Evolutionary conservation across 805 yeast species (phyloP), one percentile per base, ranked within the genome.

Genomic region (Groenewaldozyma tartarivorans): DNA sequence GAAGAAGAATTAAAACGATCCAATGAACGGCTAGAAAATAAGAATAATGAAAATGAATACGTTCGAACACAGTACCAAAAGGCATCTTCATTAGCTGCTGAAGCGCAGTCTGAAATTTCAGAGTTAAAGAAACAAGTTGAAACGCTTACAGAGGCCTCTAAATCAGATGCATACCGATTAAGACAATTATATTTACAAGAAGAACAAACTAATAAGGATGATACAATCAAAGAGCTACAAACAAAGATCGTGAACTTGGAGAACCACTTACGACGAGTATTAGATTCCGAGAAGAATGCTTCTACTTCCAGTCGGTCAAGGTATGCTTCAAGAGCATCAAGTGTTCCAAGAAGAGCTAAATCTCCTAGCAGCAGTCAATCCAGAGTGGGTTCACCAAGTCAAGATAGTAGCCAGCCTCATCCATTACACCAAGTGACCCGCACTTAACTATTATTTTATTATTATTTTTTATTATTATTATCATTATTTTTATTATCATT

Each of bases 21-120:
- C 35, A 58, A 69, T n/a, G 58, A 63, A 11, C 68, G 68, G 46
- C 51, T 71, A 1, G 69, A 68, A 20, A 66, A 77, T 4, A 67
- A 68, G 33, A 56, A 58, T 1, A 75, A 74, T 27, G 95, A 86
- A 51, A 71, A 67, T 35, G 72, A 65, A 38, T 87, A 82, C 57
- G 80, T 53, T 58, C 52, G 50, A 20, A 45, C 36, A 15, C 57
- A 51, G 38, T 53, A 44, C 39, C 55, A 58, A 36, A 46, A 50
- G 37, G 60, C 63, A 2, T 45, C 57, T 0, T 44, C 47, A 3
- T 55, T 62, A 2, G 56, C 61, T 3, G 51, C 52, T 1, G 58
- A 54, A 29, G 55, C 59, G 1, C 43, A 43, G 18, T 41, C 43
- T 0, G 62, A 63, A 40, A 48, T 66, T 13, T 47, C 48, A 7